Conservation (phyloP, 2,329 filamentous ascomycete genomes). For the Scopulariopsis brevicaulis region DNA sequence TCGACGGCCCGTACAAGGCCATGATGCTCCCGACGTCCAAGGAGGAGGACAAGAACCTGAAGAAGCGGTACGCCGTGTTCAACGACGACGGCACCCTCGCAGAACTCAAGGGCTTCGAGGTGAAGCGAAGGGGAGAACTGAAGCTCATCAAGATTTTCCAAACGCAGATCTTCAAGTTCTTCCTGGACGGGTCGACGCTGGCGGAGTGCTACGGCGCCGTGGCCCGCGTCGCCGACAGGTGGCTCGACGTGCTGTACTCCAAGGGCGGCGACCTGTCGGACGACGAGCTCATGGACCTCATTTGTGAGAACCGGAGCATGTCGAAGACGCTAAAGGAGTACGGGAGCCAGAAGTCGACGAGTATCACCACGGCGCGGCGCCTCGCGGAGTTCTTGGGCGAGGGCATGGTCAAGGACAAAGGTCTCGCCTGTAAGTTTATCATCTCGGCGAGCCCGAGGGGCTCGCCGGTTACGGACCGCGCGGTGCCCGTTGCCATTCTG, state of each 20-base stretch:
- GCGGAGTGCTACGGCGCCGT: conserved; percentile 84
- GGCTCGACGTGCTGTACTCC: conserved; percentile 88
- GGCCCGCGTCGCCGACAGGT: conserved; percentile 88
- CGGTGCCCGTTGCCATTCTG: conserved; percentile 92
- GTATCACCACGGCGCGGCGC: conserved; percentile 95
- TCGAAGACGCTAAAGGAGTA: conserved; percentile 95
- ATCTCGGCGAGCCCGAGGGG: conserved; percentile 80
- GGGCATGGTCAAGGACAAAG: conserved; percentile 99
- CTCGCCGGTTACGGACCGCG: conserved; percentile 87
- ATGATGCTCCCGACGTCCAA: conserved; percentile 98
- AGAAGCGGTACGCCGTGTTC: conserved; percentile 98
- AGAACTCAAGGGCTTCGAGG: conserved; percentile 93
- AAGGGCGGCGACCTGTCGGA: conserved; percentile 85
- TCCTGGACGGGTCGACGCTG: conserved; percentile 80
- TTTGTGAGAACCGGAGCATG: conserved; percentile 99
- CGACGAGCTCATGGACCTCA: conserved; percentile 97
- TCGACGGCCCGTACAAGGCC: conserved; percentile 92
- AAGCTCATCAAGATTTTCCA: conserved; percentile 99
- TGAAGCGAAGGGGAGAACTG: conserved; percentile 93
- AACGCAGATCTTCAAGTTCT: conserved; percentile 98
- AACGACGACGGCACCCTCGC: conserved; percentile 94
- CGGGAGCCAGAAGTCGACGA: conserved; percentile 88
- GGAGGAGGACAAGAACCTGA: conserved; percentile 98
- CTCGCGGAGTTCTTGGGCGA: conserved; percentile 93
- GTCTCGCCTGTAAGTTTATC: conserved; percentile 98